phyloP scores from a whole-genome alignment of 2,329 filamentous ascomycete genomes.

The Peltaster fructicola region DNA sequence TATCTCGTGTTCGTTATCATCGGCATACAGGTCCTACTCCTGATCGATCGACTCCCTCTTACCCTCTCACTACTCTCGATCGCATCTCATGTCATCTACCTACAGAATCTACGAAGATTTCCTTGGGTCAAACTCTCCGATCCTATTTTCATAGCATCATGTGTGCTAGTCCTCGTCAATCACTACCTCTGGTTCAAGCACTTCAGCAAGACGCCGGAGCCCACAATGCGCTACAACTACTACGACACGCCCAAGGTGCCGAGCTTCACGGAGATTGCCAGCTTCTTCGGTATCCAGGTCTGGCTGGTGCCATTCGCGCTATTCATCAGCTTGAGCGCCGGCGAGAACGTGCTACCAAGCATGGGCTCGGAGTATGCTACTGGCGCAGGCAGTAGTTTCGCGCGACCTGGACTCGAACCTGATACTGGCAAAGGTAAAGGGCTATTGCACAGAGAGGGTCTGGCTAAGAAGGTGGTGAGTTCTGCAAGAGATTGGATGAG shows the following conservation, averaged over 20 bases:
- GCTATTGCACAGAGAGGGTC: constrained; percentile 31
- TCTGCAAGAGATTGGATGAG: constrained; percentile 49
- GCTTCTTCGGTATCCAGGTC: constrained; percentile 88
- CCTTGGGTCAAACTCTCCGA: constrained; percentile 72
- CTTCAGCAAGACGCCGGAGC: constrained; percentile 46
- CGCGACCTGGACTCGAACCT: constrained; percentile 25
- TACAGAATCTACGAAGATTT: constrained; percentile 65
- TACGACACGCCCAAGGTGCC: constrained; percentile 38
- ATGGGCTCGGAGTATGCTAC: constrained; percentile 66
- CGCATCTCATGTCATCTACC: constrained; percentile 65
- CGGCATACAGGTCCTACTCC: constrained; percentile 51
- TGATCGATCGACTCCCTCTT: constrained; percentile 76
- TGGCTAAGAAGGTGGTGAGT: constrained; percentile 41
- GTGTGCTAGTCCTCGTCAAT: constrained; percentile 69
- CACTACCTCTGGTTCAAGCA: constrained; percentile 94
- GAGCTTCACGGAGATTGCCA: constrained; percentile 82
- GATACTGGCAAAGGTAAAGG: constrained; percentile 11
- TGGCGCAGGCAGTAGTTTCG: constrained; percentile 35
- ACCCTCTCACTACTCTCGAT: constrained; percentile 57
- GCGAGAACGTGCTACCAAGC: constrained; percentile 84
- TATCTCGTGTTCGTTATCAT: constrained; percentile 75
- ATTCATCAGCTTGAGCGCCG: constrained; percentile 84
- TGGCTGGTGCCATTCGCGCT: constrained; percentile 93
- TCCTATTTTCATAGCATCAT: constrained; percentile 70
- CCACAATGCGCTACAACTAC: constrained; percentile 33